phyloP scores from a whole-genome alignment of 2,329 filamentous ascomycete genomes.

The Drechslera avenae region DNA sequence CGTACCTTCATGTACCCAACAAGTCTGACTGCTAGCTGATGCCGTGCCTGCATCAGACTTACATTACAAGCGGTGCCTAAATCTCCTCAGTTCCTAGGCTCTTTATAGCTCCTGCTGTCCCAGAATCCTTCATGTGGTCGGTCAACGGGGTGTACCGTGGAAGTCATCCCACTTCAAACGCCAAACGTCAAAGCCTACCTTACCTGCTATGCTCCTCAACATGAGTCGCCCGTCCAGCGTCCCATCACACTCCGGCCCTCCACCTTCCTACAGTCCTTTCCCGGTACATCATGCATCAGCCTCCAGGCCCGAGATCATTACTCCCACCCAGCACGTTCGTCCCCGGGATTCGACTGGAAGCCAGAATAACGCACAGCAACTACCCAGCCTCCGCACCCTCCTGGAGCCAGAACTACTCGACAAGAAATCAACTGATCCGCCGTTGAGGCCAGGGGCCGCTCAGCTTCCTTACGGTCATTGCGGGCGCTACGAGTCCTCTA shows the following conservation, averaged over 20 bases:
- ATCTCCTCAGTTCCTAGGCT: slow-evolving; percentile 28
- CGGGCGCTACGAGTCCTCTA: slow-evolving; percentile 38
- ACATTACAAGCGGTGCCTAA: slow-evolving; percentile 33
- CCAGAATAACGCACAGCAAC: slow-evolving; percentile 40
- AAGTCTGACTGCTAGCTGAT: slow-evolving; percentile 38
- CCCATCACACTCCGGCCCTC: slow-evolving; percentile 69
- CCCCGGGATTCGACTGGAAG: slow-evolving; percentile 32
- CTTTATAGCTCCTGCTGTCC: slow-evolving; percentile 38
- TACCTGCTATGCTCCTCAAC: slow-evolving; percentile 57
- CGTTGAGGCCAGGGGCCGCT: slow-evolving; percentile 28
- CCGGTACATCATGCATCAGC: slow-evolving; percentile 32
- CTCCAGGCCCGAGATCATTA: slow-evolving; percentile 34
- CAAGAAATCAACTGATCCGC: slow-evolving; percentile 34
- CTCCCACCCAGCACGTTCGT: slow-evolving; percentile 32
- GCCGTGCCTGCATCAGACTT: slow-evolving; percentile 40
- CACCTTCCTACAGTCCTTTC: slow-evolving; percentile 37
- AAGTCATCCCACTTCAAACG: slow-evolving; percentile 37
- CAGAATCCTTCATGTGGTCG: slow-evolving; percentile 41
- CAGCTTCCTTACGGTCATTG: slow-evolving; percentile 25
- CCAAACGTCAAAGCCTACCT: slow-evolving; percentile 31
- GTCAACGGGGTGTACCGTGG: slow-evolving; percentile 38
- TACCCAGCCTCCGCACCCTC: slow-evolving; percentile 47
- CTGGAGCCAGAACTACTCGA: slow-evolving; percentile 46
- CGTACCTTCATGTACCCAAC: slow-evolving; percentile 40
- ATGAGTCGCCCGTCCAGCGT: slow-evolving; percentile 87